Conservation (phyloP, 495 filamentous ascomycete genomes). For the Aspergillus baeticus region DNA sequence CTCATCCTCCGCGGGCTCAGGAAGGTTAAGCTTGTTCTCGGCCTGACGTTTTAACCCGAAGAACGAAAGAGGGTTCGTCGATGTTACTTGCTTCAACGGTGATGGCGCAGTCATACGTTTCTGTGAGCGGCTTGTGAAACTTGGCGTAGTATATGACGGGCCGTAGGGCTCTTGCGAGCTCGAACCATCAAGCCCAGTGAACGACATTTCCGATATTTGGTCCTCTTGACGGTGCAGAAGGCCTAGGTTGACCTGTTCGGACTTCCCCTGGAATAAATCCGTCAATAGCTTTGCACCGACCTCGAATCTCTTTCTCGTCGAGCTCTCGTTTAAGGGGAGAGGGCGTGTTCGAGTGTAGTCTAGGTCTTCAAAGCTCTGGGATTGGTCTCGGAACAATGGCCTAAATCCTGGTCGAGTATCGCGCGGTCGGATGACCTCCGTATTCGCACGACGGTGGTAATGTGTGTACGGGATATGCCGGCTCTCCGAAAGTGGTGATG, state of each 20-base stretch:
- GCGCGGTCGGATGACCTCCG: conserved; percentile 35
- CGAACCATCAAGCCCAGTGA: conserved; percentile 20
- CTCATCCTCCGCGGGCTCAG: conserved; percentile 54
- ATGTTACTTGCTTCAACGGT: conserved; percentile 33
- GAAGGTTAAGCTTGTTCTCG: conserved; percentile 25
- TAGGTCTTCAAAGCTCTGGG: conserved; percentile 25
- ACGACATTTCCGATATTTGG: conserved; percentile 18
- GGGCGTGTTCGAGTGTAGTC: conserved; percentile 16
- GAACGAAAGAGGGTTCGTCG: conserved; percentile 36
- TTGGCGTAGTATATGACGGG: conserved; percentile 17
- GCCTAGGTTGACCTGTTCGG: conserved; percentile 44
- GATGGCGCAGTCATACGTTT: conserved; percentile 34
- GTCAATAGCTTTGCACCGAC: conserved; percentile 41
- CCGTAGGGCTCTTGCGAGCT: conserved; percentile 13
- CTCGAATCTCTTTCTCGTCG: conserved; percentile 42
- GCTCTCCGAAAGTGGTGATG: conserved; percentile 17
- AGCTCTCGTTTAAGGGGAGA: conserved; percentile 29
- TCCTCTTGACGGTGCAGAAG: conserved; percentile 22
- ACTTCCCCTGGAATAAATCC: conserved; percentile 54
- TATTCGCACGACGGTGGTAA: conserved; percentile 43
- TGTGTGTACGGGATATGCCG: conserved; percentile 24
- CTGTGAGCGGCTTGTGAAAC: conserved; percentile 28
- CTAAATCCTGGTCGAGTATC: conserved; percentile 19
- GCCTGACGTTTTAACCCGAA: conserved; percentile 37
- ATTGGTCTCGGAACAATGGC: conserved; percentile 21